Conservation (phyloP, 2,329 filamentous ascomycete genomes). For the Epichloe glyceriae region DNA sequence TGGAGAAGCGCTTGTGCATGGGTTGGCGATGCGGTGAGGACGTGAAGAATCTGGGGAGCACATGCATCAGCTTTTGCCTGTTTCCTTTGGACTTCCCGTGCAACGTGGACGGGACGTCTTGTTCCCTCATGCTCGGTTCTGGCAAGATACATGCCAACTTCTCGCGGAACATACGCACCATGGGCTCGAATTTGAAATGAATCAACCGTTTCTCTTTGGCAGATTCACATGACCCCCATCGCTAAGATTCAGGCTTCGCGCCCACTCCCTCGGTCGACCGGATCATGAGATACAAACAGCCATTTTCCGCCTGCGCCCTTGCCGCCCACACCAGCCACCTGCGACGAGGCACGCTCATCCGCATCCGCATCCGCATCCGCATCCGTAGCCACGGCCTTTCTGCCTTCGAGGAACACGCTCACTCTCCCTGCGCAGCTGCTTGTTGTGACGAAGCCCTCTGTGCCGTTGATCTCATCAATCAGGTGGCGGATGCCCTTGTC, state of each 20-base stretch:
- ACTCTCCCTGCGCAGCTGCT: slow-evolving; percentile 85
- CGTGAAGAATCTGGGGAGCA: slow-evolving; percentile 62
- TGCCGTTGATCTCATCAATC: slow-evolving; percentile 63
- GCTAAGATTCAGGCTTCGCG: slow-evolving; percentile 15
- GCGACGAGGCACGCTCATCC: slow-evolving; percentile 9
- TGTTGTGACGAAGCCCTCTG: slow-evolving; percentile 72
- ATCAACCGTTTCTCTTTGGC: slow-evolving; percentile 36
- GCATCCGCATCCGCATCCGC: slow-evolving; percentile 2
- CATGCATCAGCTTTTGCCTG: slow-evolving; percentile 36
- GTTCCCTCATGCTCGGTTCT: no score
- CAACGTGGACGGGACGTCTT: no score
- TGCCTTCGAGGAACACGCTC: slow-evolving; percentile 78
- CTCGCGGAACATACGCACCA: slow-evolving; percentile 50
- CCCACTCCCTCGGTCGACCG: slow-evolving; percentile 24
- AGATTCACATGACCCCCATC: background rate
- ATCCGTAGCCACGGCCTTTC: slow-evolving; percentile 24
- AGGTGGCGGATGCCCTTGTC: slow-evolving; percentile 67
- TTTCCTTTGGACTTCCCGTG: slow-evolving; percentile 49
- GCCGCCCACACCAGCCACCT: slow-evolving; percentile 55
- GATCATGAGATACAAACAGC: slow-evolving; percentile 80
- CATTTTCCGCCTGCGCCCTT: slow-evolving; percentile 77
- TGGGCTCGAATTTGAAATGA: slow-evolving; percentile 88
- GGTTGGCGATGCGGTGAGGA: slow-evolving; percentile 61
- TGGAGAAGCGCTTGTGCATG: slow-evolving; percentile 66
- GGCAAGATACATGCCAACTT: background rate